These are phyloP conservation scores for Boletales sp. DNA, from an alignment of 768 basidiomycete species.

Conservation along the genomic window DNA sequence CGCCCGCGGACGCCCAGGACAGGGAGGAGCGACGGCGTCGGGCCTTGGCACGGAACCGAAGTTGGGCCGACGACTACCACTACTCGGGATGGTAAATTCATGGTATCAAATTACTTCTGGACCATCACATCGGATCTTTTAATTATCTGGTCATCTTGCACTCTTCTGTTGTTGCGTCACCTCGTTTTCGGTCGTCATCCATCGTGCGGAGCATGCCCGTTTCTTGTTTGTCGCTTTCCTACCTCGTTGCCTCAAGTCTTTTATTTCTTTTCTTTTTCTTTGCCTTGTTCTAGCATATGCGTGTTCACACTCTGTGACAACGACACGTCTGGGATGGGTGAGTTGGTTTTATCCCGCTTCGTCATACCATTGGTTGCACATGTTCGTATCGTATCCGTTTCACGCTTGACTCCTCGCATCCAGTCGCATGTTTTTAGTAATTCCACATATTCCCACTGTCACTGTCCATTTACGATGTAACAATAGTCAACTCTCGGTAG, in stretches of 20 bases:
- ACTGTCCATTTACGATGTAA: slow-evolving; percentile 34
- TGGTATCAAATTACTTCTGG: slow-evolving; percentile 1
- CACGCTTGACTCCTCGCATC: slow-evolving; percentile 15
- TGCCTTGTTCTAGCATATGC: slow-evolving; percentile 16
- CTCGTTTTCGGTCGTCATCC: slow-evolving; percentile 14
- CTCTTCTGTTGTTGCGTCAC: slow-evolving; percentile 15
- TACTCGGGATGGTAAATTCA: slow-evolving; percentile 54
- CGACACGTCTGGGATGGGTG: slow-evolving; percentile 3
- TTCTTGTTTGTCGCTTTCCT: slow-evolving; percentile 16
- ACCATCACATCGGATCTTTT: slow-evolving; percentile 17
- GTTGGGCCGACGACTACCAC: slow-evolving; percentile 70
- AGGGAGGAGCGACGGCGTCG: slow-evolving; percentile 40
- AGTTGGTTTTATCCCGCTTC: slow-evolving; percentile 11
- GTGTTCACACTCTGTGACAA: slow-evolving; percentile 2
- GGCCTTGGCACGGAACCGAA: slow-evolving; percentile 58
- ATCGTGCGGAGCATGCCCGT: slow-evolving; percentile 19
- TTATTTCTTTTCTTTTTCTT: slow-evolving; percentile 1
- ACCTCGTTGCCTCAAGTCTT: not conserved
- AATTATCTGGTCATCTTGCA: slow-evolving; percentile 22
- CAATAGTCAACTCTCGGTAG: slow-evolving; percentile 27
- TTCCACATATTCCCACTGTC: slow-evolving; percentile 18
- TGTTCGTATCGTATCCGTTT: slow-evolving; percentile 10
- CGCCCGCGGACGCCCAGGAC: slow-evolving; percentile 27
- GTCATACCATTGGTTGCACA: slow-evolving; percentile 18
- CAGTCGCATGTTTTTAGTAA: slow-evolving; percentile 21